phyloP scores from a whole-genome alignment of 352 stramenopile species.

The Pythium sukuiense region DNA sequence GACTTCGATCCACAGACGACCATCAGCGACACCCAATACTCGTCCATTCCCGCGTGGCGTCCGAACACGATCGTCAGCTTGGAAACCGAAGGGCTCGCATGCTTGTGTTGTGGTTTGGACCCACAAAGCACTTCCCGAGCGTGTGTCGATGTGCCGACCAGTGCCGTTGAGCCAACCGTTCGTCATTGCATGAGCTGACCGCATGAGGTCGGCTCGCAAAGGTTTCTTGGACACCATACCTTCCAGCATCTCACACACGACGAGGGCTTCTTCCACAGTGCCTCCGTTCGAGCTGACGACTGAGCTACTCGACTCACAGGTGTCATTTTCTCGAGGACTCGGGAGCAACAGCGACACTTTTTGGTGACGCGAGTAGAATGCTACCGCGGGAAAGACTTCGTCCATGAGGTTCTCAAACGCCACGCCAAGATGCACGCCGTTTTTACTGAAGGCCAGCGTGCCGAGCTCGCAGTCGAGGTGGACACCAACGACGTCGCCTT shows the following conservation, averaged over 20 bases:
- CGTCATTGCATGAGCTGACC: conserved; percentile 54
- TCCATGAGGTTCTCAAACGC: conserved; percentile 92
- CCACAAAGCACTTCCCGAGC: conserved; percentile 60
- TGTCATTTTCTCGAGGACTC: neutral
- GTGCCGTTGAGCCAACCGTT: conserved; percentile 49
- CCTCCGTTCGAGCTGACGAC: conserved; percentile 2
- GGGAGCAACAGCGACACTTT: conserved; percentile 55
- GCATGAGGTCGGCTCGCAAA: conserved; percentile 32
- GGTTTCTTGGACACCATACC: conserved; percentile 32
- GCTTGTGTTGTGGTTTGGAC: conserved; percentile 53
- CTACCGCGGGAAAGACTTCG: conserved; percentile 89
- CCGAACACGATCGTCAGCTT: conserved; percentile 57
- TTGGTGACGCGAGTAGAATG: conserved; percentile 92
- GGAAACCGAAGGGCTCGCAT: conserved; percentile 49
- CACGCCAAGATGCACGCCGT: conserved; percentile 80
- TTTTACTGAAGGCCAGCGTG: conserved; percentile 89
- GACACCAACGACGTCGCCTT: conserved; percentile 87
- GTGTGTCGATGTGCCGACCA: conserved; percentile 57
- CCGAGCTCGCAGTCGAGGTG: conserved; percentile 84
- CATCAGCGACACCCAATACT: conserved; percentile 60
- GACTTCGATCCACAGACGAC: conserved; percentile 77
- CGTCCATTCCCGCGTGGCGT: conserved; percentile 72
- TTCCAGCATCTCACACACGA: conserved; percentile 62
- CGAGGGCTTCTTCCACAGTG: conserved; percentile 53
- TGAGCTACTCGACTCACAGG: neutral